Base-by-base conservation (phyloP, 768 basidiomycete species). In the Agaricus blazei region DNA sequence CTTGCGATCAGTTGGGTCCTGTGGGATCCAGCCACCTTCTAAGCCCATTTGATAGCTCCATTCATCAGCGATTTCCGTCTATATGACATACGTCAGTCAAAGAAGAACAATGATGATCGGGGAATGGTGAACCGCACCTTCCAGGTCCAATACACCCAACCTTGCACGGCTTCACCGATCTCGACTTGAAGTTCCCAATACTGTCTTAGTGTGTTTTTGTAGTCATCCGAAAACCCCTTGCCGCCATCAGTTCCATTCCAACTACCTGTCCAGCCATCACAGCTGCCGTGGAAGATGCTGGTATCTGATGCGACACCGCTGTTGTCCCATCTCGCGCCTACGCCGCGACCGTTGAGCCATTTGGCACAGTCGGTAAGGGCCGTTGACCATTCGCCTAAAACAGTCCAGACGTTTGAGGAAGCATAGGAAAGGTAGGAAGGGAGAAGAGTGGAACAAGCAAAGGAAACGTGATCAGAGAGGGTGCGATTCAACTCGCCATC, bases 181-280 rank as follows among this genome's bases (percentile, higher is more conserved):
- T 79, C 80, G 12, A 85, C 82, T 68, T 93, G 91, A 3, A 83
- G 84, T 64, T 93, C 90, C 79, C 86, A 93, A 60, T 88, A 90
- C 83, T 81, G 72, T 56, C 87, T 70, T 51, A 89, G 61, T 58
- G 82, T 85, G 1, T 73, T 72, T 64, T 79, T 84, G 66, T 90
- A 92, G 12, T 78, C 75, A 29, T 74, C 68, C 19, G 82, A 82
- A 67, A 87, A 92, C 1, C 70, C 75, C 2, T 69, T 61, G 14
- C 51, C 51, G 9, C 51, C 51, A 34, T 52, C 51, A 11, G 9
- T 19, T 26, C 45, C 44, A 37, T 46, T 47, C 55, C 75, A 80
- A 60, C 74, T 72, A 14, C 90, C 90, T 0, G 87, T 87, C 67
- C 75, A 80, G 6, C 80, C 80, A 2, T 65, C 64, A 63, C 90